Conservation (phyloP, 2,329 filamentous ascomycete species). For the Laburnicola sp. region DNA sequence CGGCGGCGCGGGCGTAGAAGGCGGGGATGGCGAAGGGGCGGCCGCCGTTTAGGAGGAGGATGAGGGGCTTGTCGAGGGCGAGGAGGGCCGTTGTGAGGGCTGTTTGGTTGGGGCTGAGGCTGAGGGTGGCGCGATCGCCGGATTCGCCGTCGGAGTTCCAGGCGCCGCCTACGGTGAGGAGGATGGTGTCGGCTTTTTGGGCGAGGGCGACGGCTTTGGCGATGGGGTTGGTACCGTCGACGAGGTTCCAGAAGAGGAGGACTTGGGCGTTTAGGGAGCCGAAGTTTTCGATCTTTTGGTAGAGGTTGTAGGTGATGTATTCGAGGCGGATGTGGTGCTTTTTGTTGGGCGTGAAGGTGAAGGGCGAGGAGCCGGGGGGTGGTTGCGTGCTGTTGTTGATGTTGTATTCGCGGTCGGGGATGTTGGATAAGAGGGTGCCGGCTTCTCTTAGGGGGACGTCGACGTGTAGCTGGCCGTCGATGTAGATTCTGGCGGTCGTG, state of each 20-base stretch:
- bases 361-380: constrained; percentile 44
- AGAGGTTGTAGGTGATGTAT: constrained; percentile 49
- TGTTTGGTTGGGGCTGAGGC: constrained; percentile 46
- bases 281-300: constrained; percentile 46
- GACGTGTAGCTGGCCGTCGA: constrained; percentile 40
- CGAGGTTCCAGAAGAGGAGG: constrained; percentile 52
- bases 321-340: constrained; percentile 47
- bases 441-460: constrained; percentile 26
- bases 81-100: constrained; percentile 45
- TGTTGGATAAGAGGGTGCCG: constrained; percentile 48
- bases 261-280: constrained; percentile 50
- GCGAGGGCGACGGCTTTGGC: constrained; percentile 45
- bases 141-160: constrained; percentile 53
- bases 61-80: constrained; percentile 46
- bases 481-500: constrained; percentile 46
- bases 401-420: constrained; percentile 46
- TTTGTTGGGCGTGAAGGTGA: constrained; percentile 44
- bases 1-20: constrained; percentile 46
- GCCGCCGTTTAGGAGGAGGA: constrained; percentile 50
- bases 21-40: constrained; percentile 48
- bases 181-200: constrained; percentile 42
- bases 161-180: constrained; percentile 49
- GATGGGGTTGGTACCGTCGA: constrained; percentile 39
- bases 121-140: constrained; percentile 47
- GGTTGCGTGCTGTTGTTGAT: constrained; percentile 42